Evolutionary conservation across 305 asterid species (phyloP).

Genomic region (Ilex paraguariensis): DNA sequence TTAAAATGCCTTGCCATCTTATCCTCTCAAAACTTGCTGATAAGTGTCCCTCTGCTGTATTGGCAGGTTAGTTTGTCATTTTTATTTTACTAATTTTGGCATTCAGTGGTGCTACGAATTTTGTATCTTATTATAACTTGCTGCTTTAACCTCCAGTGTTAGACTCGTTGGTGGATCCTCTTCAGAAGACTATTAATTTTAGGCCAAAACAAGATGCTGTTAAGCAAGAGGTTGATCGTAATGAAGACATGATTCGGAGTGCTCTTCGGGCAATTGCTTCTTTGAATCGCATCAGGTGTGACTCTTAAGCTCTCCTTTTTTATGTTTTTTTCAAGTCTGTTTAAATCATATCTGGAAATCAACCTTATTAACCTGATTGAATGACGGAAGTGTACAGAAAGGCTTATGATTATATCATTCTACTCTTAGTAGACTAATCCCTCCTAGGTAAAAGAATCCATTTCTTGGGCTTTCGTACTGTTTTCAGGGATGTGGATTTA

Average conservation of each 20-base stretch:
- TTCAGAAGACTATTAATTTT: conserved; percentile 79
- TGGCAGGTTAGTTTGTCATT: conserved; percentile 64
- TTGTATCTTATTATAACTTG: conserved; percentile 4
- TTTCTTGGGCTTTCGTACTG: neutral
- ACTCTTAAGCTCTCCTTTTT: neutral
- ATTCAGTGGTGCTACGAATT: neutral
- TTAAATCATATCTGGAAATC: neutral
- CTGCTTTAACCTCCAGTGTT: conserved; percentile 41
- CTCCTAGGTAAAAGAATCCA: neutral
- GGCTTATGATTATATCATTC: neutral
- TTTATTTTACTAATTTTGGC: conserved; percentile 13
- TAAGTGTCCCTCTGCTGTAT: conserved; percentile 94
- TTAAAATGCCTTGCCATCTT: conserved; percentile 99
- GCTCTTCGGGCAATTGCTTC: conserved; percentile 94
- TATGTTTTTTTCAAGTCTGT: neutral
- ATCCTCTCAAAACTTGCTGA: conserved; percentile 97
- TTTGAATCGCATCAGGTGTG: conserved; percentile 83
- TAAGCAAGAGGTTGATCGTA: conserved; percentile 97
- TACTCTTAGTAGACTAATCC: neutral
- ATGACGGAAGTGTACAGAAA: neutral
- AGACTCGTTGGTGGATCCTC: conserved; percentile 96
- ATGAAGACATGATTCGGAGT: conserved; percentile 96
- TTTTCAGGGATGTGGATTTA: no score
- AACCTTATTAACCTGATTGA: neutral
- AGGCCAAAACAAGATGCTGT: conserved; percentile 95